Base-by-base conservation (phyloP, 257 asterid genomes). In the Striga asiatica region DNA sequence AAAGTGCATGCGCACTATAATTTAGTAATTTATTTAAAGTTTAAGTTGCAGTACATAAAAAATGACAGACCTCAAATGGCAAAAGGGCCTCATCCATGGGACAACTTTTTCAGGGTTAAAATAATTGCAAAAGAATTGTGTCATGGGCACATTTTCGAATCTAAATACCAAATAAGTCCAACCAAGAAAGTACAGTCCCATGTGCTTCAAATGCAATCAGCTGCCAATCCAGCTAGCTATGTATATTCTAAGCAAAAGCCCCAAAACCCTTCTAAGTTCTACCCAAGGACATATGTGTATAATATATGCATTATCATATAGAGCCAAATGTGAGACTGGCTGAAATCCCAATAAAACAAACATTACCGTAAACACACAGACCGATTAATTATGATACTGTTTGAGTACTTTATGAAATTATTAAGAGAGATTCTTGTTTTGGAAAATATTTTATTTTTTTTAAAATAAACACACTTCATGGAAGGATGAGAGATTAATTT, bases 201-300 rank as follows among this genome's bases (percentile, higher is more conserved):
- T 64, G 75, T 70, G 75, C 54, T 21, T 56, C 55, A 41, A 28
- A 61, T 66, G 62, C 71, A 50, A 47, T 37, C 35, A 32, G 24
- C 60, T 52, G 53, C 59, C 54, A 10, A 43, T 59, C 60, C 75
- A 69, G 67, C 61, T 70, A 70, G 21, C 37, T 29, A n/a, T 10
- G 9, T 23, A 21, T 27, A n/a, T 18, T 27, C 27, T 13, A 50
- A 27, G 35, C 34, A 58, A 66, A 18, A 12, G 12, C 7, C 9
- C 6, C 37, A 38, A 3, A 10, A 61, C 0, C n/a, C 13, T 37
- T 12, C 9, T 35, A 37, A 14, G 9, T n/a, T 38, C 18, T 18
- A 39, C 8, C 16, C 6, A n/a, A 39, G 8, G 9, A 12, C 6
- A 39, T n/a, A n/a, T n/a, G n/a, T n/a, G n/a, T n/a, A n/a, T n/a